Evolutionary conservation across 116 monocot species (phyloP), one percentile per base, ranked within the genome.

Genomic region (Posidonia oceanica): DNA sequence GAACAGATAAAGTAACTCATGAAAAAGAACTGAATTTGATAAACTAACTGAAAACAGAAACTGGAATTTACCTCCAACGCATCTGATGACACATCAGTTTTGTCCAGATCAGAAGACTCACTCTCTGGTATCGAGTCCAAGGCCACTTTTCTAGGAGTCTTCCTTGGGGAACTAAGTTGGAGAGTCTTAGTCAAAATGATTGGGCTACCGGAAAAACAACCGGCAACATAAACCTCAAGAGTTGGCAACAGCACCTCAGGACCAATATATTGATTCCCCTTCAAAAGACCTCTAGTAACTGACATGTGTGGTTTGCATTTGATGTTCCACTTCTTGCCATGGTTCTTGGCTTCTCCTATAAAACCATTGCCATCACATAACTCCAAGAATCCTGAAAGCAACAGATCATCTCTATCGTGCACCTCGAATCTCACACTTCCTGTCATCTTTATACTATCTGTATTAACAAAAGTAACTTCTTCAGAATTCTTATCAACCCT

Each of bases 361-460:
- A 51, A 67, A 52, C 15, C 67, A 79, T 75, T 75, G 14, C 16
- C 39, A 52, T 71, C 73, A 57, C 69, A 79, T 41, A 74, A 59
- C 54, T 87, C 85, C 59, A 91, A 51, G 22, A 78, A 66, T 17
- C 90, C 87, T n/a, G 74, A 67, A 41, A 94, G 75, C 68, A 94
- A 63, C 15, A 85, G 23, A 64, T 85, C 83, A 65, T 82, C 83
- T 66, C 62, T 20, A 59, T 82, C 69, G 68, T 56, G 73, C 39
- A 94, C 80, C 75, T 94, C 94, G 73, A 94, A 90, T 51, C 83
- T 84, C 74, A 83, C 79, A 73, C 87, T 85, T 48, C 89, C 82
- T 3, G 78, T 82, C 71, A 87, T 82, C 67, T 83, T 79, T 22
- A 90, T 73, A 61, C 57, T 80, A 71, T 87, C 82, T 21, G 94